Evolutionary conservation across 116 monocot genomes (phyloP), one percentile per base, ranked within the genome.

Genomic region (Posidonia oceanica): DNA sequence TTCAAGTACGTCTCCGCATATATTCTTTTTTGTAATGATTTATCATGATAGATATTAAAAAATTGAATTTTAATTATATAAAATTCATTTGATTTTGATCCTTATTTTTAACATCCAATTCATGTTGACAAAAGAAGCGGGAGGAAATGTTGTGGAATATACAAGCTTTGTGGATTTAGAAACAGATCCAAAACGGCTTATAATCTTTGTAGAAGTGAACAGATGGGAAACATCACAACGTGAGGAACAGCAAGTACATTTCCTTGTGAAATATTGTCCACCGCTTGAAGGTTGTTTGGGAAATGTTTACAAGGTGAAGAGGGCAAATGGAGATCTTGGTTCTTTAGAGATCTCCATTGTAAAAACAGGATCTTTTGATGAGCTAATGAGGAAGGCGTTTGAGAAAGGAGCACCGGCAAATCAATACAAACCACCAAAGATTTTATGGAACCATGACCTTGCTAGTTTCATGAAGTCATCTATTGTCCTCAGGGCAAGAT

Each of bases 381-480:
- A 63, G 22, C 20, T 80, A 6, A 69, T 73, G 38, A 70, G 48
- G 36, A 8, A 44, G 23, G 76, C 83, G 3, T 4, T 79, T 12
- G 75, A 69, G 55, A 76, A 38, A 41, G 83, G 83, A 36, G 54
- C 73, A 4, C 54, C 83, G 3, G 66, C 76, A 0, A 83, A 70
- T 51, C 83, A 83, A 29, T 83, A 77, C 63, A 83, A 83, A 44
- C 74, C 77, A 12, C 77, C 76, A 3, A 83, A 74, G 74, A 77
- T 79, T 52, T 36, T 74, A 2, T 61, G 77, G 23, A 66, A 74
- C 39, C 6, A 14, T 3, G 17, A 39, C 0, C 14, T 77, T 2
- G 63, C 63, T 60, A 17, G 70, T 63, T 12, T 58, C 2, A 41
- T 79, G 40, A 69, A 63, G 52, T 23, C 42, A 17, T 67, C 58